phyloP scores from a whole-genome alignment of 2,329 filamentous ascomycete species.

The Pseudovirgaria hyperparasitica region DNA sequence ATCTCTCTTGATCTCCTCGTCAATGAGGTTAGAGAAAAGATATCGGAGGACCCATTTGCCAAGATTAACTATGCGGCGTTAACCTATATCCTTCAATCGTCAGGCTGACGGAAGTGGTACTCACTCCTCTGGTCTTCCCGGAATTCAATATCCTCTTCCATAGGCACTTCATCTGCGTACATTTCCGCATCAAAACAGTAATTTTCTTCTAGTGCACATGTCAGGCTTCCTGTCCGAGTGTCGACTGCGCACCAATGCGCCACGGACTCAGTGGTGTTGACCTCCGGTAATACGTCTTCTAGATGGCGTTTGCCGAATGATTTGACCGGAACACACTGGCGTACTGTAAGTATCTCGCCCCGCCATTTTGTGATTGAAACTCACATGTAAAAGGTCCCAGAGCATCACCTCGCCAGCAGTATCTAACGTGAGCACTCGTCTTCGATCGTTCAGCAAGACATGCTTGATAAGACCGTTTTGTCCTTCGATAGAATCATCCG shows the following conservation, averaged over 20 bases:
- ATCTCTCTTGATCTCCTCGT: slow-evolving; percentile 80
- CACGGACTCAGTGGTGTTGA: slow-evolving; percentile 81
- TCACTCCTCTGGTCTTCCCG: slow-evolving; percentile 86
- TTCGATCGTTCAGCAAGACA: slow-evolving; percentile 78
- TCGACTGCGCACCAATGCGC: slow-evolving; percentile 96
- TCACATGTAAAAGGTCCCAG: slow-evolving; percentile 82
- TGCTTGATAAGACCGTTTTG: slow-evolving; percentile 94
- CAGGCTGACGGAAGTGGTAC: slow-evolving; percentile 14
- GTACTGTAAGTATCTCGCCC: slow-evolving; percentile 7
- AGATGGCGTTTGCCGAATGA: slow-evolving; percentile 92
- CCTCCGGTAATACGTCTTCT: slow-evolving; percentile 75
- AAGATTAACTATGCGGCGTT: slow-evolving; percentile 59
- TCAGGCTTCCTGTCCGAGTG: slow-evolving; percentile 80
- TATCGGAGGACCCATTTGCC: slow-evolving; percentile 95
- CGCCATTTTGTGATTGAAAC: slow-evolving; percentile 8
- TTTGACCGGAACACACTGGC: slow-evolving; percentile 68
- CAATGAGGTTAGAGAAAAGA: slow-evolving; percentile 76
- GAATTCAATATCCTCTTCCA: slow-evolving; percentile 67
- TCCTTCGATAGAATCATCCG: slow-evolving; percentile 61
- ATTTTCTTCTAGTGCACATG: slow-evolving; percentile 82
- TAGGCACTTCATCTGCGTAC: slow-evolving; percentile 77
- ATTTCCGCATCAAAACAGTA: slow-evolving; percentile 97
- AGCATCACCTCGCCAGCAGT: slow-evolving; percentile 89
- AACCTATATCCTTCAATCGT: slow-evolving; percentile 5
- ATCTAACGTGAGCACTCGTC: slow-evolving; percentile 79